A percentile compares a stretch with the other conserved stretches of the same genome.
Conservation (phyloP, 768 basidiomycete species). For the Phanerodontia chrysosporium region DNA sequence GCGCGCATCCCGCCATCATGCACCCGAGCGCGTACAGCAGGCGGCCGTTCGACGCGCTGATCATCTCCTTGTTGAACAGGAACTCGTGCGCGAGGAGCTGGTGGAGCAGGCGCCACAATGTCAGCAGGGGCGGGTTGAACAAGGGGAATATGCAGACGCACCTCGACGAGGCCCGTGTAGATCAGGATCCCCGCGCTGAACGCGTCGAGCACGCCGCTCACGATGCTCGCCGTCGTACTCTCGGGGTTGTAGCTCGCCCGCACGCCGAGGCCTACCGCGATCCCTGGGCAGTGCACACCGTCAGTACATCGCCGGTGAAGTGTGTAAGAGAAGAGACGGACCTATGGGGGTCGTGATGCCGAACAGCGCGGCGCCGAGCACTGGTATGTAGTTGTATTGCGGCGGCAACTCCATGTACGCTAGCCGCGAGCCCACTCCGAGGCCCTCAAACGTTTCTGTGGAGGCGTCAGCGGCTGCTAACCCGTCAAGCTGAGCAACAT, state of each 20-base stretch:
- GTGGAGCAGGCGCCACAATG: neutral
- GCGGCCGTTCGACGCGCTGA: slow-evolving; percentile 55
- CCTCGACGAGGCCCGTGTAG: slow-evolving; percentile 88
- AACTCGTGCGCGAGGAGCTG: slow-evolving; percentile 93
- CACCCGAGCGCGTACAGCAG: slow-evolving; percentile 71
- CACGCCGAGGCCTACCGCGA: slow-evolving; percentile 84
- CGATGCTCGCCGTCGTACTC: slow-evolving; percentile 69
- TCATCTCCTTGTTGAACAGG: slow-evolving; percentile 83
- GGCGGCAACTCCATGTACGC: slow-evolving; percentile 65
- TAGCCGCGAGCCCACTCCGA: slow-evolving; percentile 87
- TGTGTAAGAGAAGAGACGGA: neutral
- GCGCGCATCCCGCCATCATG: slow-evolving; percentile 75
- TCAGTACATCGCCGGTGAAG: neutral
- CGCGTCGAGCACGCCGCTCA: slow-evolving; percentile 82
- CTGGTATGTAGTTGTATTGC: slow-evolving; percentile 52
- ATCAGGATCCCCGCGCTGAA: slow-evolving; percentile 84
- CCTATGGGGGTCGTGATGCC: slow-evolving; percentile 80
- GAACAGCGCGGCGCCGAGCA: slow-evolving; percentile 58
- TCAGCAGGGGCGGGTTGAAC: neutral
- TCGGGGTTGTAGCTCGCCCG: slow-evolving; percentile 77
- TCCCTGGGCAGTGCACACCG: slow-evolving; percentile 30
- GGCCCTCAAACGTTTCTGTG: slow-evolving; percentile 90
- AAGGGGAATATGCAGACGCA: slow-evolving; percentile 26
- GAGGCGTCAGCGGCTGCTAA: neutral
- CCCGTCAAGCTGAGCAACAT: slow-evolving; percentile 31